Evolutionary conservation across 2,329 filamentous ascomycete species (phyloP).

Genomic region (Colletotrichum melonis): DNA sequence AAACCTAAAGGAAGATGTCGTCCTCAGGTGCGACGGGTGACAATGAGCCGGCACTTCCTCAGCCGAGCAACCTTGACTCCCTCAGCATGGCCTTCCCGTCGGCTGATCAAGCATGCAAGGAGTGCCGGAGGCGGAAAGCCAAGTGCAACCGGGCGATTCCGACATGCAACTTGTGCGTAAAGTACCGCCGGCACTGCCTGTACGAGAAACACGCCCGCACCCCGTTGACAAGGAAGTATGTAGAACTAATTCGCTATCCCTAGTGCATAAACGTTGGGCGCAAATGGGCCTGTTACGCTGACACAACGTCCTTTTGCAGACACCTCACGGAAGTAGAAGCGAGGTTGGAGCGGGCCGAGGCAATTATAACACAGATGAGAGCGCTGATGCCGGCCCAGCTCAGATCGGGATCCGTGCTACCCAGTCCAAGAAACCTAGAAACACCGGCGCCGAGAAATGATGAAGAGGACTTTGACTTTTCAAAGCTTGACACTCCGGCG

Average conservation of each 20-base stretch:
- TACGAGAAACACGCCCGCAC: constrained; percentile 61
- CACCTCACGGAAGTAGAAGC: constrained; percentile 57
- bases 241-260: too few species aligned
- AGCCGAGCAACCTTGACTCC: constrained; percentile 7
- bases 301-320: constrained; percentile 36
- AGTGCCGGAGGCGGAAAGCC: constrained; percentile 53
- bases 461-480: constrained; percentile 12
- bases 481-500: not conserved
- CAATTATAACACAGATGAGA: constrained; percentile 44
- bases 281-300: not conserved
- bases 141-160: constrained; percentile 51
- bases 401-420: constrained; percentile 20
- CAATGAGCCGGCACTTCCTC: not conserved
- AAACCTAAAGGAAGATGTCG: not conserved
- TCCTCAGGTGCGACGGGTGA: constrained; percentile 14
- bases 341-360: constrained; percentile 49
- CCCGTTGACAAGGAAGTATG: constrained; percentile 58
- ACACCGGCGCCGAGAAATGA: not conserved
- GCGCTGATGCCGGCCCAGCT: constrained; percentile 42
- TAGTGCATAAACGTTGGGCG: not conserved
- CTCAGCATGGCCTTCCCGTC: constrained; percentile 34
- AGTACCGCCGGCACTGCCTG: constrained; percentile 57
- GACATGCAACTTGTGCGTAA: constrained; percentile 52
- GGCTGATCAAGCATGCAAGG: constrained; percentile 52
- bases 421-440: not conserved